These are phyloP conservation scores for Moesziomyces aphidis DNA, from an alignment of 1,284 basidiomycete species.

Conservation along the genomic window DNA sequence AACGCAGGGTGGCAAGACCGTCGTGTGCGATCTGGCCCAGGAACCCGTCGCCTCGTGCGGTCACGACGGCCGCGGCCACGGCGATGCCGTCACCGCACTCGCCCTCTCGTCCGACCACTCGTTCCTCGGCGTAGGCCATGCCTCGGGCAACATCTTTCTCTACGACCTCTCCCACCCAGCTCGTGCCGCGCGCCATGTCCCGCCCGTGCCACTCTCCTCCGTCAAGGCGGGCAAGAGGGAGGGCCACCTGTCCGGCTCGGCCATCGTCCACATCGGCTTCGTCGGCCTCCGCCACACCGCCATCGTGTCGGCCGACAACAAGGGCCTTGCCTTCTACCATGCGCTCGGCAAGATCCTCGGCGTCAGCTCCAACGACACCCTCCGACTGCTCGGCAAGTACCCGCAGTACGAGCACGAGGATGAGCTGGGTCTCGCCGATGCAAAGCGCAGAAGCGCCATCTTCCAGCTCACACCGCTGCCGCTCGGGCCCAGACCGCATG, in stretches of 20 bases:
- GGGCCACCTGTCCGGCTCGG: slow-evolving; percentile 86
- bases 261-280: slow-evolving; percentile 88
- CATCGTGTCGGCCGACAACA: slow-evolving; percentile 88
- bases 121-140: slow-evolving; percentile 89
- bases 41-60: slow-evolving; percentile 68
- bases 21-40: slow-evolving; percentile 89
- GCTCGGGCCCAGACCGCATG: slow-evolving; percentile 79
- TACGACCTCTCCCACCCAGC: slow-evolving; percentile 81
- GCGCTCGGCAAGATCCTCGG: slow-evolving; percentile 94
- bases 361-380: slow-evolving; percentile 92
- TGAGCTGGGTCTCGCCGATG: slow-evolving; percentile 26
- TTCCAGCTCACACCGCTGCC: slow-evolving; percentile 85
- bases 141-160: slow-evolving; percentile 84
- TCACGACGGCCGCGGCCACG: slow-evolving; percentile 34
- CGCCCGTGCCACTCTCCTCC: slow-evolving; percentile 76
- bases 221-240: slow-evolving; percentile 87
- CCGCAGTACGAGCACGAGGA: slow-evolving; percentile 46
- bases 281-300: slow-evolving; percentile 94
- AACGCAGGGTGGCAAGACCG: slow-evolving; percentile 79
- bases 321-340: slow-evolving; percentile 94
- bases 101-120: slow-evolving; percentile 94
- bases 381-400: slow-evolving; percentile 93
- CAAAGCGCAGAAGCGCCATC: slow-evolving; percentile 71
- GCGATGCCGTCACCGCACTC: slow-evolving; percentile 84
- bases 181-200: slow-evolving; percentile 74